phyloP scores from a whole-genome alignment of 192 early-diverging fungal genomes.

The Funneliformis mosseae region DNA sequence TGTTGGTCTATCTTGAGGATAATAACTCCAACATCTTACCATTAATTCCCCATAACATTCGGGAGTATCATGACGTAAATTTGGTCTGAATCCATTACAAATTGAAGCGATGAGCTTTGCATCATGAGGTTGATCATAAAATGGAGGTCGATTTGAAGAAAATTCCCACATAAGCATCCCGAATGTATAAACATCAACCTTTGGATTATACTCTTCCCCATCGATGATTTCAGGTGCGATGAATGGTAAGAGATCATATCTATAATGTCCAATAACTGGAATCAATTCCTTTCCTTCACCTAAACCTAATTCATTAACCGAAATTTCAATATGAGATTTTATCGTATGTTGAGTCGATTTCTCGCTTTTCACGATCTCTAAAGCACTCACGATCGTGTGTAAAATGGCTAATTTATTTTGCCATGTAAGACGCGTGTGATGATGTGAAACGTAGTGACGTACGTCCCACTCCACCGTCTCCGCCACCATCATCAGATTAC shows the following conservation, averaged over 20 bases:
- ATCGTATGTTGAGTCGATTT: not conserved
- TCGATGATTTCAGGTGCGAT: conserved; percentile 24
- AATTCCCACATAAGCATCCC: conserved; percentile 35
- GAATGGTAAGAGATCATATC: conserved; percentile 21
- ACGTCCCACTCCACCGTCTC: conserved; percentile 34
- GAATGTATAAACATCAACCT: conserved; percentile 27
- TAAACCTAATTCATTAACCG: conserved; percentile 23
- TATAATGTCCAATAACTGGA: conserved; percentile 30
- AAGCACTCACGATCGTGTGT: not conserved
- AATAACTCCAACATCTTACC: conserved; percentile 5
- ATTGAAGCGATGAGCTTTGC: not conserved
- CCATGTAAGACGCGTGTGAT: conserved; percentile 22
- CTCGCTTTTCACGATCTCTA: not conserved
- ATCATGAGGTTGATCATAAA: conserved; percentile 21
- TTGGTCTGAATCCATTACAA: not conserved
- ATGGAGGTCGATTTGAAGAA: conserved; percentile 20
- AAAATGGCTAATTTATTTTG: conserved; percentile 15
- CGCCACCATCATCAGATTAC: conserved; percentile 25
- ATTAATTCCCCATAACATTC: conserved; percentile 24
- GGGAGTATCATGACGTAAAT: not conserved
- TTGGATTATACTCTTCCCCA: not conserved
- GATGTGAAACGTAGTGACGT: conserved; percentile 32
- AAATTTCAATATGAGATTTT: conserved; percentile 33
- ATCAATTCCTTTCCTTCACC: conserved; percentile 12
- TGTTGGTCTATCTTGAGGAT: conserved; percentile 1